Conservation (phyloP, 2,329 filamentous ascomycete genomes). For the Xylariaceae sp. region DNA sequence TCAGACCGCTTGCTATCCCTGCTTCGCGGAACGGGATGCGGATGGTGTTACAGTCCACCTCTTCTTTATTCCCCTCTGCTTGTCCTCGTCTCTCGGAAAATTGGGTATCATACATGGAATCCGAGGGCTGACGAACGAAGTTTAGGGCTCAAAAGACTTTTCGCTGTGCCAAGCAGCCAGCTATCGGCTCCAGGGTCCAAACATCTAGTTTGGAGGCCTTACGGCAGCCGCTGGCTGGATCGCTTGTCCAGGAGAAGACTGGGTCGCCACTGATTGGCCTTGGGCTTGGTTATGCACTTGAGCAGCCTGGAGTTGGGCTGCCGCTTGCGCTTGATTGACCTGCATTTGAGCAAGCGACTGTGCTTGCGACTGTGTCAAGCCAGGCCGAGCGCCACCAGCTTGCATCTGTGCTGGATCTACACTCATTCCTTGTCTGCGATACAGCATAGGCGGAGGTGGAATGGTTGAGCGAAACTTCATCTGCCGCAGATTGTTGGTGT, state of each 20-base stretch:
- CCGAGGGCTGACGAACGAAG: too few relatives aligned
- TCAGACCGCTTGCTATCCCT: too few relatives aligned
- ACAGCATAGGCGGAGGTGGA: slow-evolving; percentile 43
- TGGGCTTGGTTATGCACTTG: too few relatives aligned
- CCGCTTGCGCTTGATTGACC: slow-evolving; percentile 14
- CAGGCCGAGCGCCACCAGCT: slow-evolving; percentile 19
- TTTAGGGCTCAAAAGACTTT: too few relatives aligned
- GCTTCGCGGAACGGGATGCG: too few relatives aligned
- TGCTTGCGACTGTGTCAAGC: slow-evolving; percentile 21
- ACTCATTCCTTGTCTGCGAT: slow-evolving; percentile 35
- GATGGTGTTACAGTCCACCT: too few relatives aligned
- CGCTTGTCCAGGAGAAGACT: slow-evolving; percentile 9
- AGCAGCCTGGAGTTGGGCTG: slow-evolving; percentile 15
- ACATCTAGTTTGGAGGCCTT: background rate
- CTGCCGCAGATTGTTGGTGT: slow-evolving; percentile 61
- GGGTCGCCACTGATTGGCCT: slow-evolving; percentile 4
- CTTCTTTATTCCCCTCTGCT: too few relatives aligned
- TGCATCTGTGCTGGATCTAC: slow-evolving; percentile 26
- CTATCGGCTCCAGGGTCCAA: background rate
- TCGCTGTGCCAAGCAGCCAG: too few relatives aligned
- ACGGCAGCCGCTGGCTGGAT: slow-evolving; percentile 4
- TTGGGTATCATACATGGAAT: too few relatives aligned
- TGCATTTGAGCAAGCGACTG: slow-evolving; percentile 14
- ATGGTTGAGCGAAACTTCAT: slow-evolving; percentile 60
- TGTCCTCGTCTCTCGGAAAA: too few relatives aligned